A percentile compares a stretch with the other conserved stretches of the same genome.
phyloP scores from a whole-genome alignment of 352 stramenopile genomes.

The Phytophthora uliginosa region DNA sequence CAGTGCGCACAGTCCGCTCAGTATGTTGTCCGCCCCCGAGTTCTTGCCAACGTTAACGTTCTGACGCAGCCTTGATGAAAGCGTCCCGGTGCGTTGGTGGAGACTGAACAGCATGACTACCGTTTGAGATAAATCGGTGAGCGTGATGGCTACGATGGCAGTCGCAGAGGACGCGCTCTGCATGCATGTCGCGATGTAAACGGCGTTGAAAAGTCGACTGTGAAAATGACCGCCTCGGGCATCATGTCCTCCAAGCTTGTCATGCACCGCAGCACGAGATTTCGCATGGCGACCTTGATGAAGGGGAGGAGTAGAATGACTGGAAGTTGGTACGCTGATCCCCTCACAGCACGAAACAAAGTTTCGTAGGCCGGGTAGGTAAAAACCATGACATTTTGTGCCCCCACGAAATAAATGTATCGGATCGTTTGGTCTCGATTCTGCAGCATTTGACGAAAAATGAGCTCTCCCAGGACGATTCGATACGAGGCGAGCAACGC shows the following conservation, averaged over 20 bases:
- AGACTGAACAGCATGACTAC: slow-evolving; percentile 21
- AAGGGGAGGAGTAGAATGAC: slow-evolving; percentile 32
- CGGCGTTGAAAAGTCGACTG: slow-evolving; percentile 37
- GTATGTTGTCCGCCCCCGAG: not conserved
- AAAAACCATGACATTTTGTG: slow-evolving; percentile 15
- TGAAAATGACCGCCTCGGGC: slow-evolving; percentile 34
- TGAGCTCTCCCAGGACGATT: slow-evolving; percentile 6
- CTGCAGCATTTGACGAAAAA: slow-evolving; percentile 17
- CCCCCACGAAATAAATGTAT: slow-evolving; percentile 16
- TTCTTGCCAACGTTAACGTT: not conserved
- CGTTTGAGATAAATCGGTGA: slow-evolving; percentile 21
- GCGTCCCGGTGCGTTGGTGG: slow-evolving; percentile 2
- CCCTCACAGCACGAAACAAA: slow-evolving; percentile 15
- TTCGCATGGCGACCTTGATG: slow-evolving; percentile 40
- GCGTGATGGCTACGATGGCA: slow-evolving; percentile 21
- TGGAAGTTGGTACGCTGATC: slow-evolving; percentile 15
- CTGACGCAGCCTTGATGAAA: slow-evolving; percentile 8
- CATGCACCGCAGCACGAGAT: slow-evolving; percentile 22
- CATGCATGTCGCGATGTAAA: slow-evolving; percentile 34
- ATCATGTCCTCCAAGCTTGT: slow-evolving; percentile 27
- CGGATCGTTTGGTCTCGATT: slow-evolving; percentile 15
- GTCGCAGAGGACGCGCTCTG: slow-evolving; percentile 23
- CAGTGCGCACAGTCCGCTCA: slow-evolving; percentile 1
- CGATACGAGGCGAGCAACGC: slow-evolving; percentile 23
- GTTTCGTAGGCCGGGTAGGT: slow-evolving; percentile 34